These are phyloP conservation scores for Lipomyces mesembrius DNA, from an alignment of 805 yeast genomes.

Conservation along the genomic window DNA sequence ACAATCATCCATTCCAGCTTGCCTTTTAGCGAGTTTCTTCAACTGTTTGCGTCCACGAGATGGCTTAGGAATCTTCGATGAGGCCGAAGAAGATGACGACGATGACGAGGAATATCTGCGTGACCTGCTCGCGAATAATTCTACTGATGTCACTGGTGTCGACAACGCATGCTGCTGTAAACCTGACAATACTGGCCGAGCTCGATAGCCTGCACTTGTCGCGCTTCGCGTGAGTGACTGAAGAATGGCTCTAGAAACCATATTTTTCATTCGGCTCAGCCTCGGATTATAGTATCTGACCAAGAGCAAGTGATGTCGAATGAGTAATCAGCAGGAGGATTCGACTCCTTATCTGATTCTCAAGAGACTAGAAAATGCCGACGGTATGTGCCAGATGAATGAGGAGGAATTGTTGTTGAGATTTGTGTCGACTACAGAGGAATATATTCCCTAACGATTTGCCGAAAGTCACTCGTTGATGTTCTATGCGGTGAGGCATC, in stretches of 20 bases:
- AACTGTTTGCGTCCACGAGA: conserved; percentile 21
- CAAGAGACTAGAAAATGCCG: not conserved
- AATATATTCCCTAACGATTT: too few relatives aligned
- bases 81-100: conserved; percentile 5
- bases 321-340: not conserved
- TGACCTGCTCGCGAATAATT: conserved; percentile 5
- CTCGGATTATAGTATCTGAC: not conserved
- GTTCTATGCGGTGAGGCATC: too few relatives aligned
- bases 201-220: not conserved
- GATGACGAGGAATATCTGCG: conserved; percentile 19
- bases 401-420: not conserved
- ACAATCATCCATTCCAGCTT: conserved; percentile 3
- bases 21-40: conserved; percentile 12
- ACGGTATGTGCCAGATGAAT: not conserved
- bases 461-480: too few relatives aligned
- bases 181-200: not conserved
- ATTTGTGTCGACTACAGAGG: not conserved
- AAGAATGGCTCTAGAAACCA: conserved; percentile 1
- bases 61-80: conserved; percentile 8
- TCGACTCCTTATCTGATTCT: conserved; percentile 1
- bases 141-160: not conserved
- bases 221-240: not conserved
- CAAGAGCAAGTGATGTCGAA: not conserved
- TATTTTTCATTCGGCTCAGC: not conserved
- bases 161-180: not conserved